Evolutionary conservation across 139 green algal genomes (phyloP).

Genomic region (Volvox africanus): DNA sequence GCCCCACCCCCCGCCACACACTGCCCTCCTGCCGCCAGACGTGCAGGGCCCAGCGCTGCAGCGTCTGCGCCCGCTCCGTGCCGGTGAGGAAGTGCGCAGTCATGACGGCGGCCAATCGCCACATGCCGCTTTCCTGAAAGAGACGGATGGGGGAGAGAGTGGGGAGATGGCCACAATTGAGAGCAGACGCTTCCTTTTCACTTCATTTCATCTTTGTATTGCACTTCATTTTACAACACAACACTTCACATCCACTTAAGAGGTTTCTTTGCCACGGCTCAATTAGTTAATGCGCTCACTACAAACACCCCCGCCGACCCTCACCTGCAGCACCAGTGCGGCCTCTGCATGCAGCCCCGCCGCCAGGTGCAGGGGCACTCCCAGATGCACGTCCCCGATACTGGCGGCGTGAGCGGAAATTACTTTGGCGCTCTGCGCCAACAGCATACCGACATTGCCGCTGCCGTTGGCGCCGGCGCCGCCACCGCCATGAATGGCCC

Average conservation of each 20-base stretch:
- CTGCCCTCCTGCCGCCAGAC: slow-evolving; percentile 59
- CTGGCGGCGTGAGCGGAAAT: slow-evolving; percentile 81
- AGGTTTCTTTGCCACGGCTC: no score
- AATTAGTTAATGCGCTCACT: neutral
- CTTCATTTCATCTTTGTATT: no score
- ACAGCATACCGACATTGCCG: slow-evolving; percentile 16
- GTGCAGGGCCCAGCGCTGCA: slow-evolving; percentile 79
- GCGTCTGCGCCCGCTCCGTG: slow-evolving; percentile 52
- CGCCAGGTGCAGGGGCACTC: slow-evolving; percentile 83
- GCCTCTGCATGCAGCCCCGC: slow-evolving; percentile 74
- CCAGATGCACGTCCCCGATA: slow-evolving; percentile 84
- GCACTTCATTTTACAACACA: no score
- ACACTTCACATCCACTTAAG: no score
- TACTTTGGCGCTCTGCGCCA: slow-evolving; percentile 79
- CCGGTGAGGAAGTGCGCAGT: slow-evolving; percentile 61
- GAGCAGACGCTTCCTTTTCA: no score
- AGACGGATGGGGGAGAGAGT: neutral
- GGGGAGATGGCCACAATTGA: neutral
- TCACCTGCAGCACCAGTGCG: slow-evolving; percentile 65
- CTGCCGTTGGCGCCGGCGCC: slow-evolving; percentile 19
- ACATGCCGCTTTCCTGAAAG: slow-evolving; percentile 80
- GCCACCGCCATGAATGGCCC: neutral
- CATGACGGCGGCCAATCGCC: slow-evolving; percentile 79
- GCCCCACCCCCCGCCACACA: slow-evolving; percentile 66
- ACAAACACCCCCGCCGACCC: no score